Percentiles rank a stretch among this genome's conserved stretches.
phyloP scores from a whole-genome alignment of 2,329 filamentous ascomycete species.

The Scedosporium minutisporum region DNA sequence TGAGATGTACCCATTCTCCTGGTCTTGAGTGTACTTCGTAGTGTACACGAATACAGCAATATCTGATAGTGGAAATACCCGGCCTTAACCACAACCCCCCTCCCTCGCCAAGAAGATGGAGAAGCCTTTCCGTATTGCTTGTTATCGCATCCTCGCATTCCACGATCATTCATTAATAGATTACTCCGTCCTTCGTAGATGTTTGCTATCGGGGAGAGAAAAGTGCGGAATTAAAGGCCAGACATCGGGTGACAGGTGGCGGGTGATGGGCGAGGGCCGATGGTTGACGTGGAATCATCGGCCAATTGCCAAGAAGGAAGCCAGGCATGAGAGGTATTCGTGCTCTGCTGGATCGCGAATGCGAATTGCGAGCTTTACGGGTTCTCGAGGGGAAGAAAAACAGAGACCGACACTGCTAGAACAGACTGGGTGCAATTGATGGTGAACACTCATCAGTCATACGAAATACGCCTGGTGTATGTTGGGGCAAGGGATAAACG shows the following conservation, averaged over 20 bases:
- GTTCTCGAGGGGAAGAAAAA: neutral
- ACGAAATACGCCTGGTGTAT: constrained; percentile 4
- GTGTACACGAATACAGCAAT: constrained; percentile 1
- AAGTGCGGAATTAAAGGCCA: neutral
- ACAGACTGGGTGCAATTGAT: neutral
- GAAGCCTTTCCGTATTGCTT: neutral
- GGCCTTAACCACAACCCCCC: neutral
- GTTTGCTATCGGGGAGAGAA: neutral
- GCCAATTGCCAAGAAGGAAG: neutral
- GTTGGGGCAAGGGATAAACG: neutral
- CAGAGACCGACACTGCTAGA: neutral
- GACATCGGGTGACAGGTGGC: neutral
- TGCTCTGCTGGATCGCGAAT: neutral
- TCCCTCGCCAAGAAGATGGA: neutral
- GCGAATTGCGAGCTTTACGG: neutral
- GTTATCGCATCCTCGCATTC: neutral
- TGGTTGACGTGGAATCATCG: too few relatives aligned
- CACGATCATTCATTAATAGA: neutral
- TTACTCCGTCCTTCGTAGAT: neutral
- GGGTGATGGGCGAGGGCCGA: too few relatives aligned
- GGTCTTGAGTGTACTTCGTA: neutral
- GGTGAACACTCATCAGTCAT: neutral
- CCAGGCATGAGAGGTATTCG: neutral
- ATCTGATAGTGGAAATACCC: neutral
- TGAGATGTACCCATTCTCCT: neutral